phyloP scores from a whole-genome alignment of 2,329 filamentous ascomycete genomes.

The Cercospora sp. region DNA sequence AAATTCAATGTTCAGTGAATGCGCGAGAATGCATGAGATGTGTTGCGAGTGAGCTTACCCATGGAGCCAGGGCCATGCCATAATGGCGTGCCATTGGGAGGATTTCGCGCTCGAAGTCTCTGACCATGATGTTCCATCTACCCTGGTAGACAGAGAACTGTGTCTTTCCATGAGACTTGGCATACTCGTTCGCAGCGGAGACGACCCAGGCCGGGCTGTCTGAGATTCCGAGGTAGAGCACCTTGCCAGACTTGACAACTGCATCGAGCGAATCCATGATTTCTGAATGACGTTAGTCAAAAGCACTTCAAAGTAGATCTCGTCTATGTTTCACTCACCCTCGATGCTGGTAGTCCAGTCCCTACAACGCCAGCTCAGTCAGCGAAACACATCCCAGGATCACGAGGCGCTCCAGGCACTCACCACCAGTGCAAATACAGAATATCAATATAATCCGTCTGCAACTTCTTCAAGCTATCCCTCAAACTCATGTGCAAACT shows the following conservation, averaged over 20 bases:
- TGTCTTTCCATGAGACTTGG: constrained; percentile 40
- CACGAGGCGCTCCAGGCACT: background rate
- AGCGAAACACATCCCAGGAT: background rate
- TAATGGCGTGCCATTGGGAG: constrained; percentile 48
- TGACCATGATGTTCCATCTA: constrained; percentile 45
- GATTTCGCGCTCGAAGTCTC: constrained; percentile 50
- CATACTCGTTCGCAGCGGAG: constrained; percentile 45
- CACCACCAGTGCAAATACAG: constrained; percentile 43
- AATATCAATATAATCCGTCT: constrained; percentile 70
- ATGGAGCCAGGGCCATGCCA: constrained; percentile 55
- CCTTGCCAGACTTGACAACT: constrained; percentile 45
- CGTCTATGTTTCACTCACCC: background rate
- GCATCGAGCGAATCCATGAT: constrained; percentile 48
- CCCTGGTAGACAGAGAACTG: constrained; percentile 42
- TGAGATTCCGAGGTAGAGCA: constrained; percentile 49
- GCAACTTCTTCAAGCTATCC: constrained; percentile 52
- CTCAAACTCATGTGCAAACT: constrained; percentile 56
- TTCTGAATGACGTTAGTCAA: constrained; percentile 31
- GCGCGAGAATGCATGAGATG: background rate
- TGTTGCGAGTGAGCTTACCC: constrained; percentile 42
- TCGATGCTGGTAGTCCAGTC: constrained; percentile 47
- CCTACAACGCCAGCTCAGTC: background rate
- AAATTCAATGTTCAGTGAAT: background rate
- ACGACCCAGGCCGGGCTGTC: constrained; percentile 50
- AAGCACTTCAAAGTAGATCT: background rate